A percentile compares a stretch with the other conserved stretches of the same genome.
Evolutionary conservation across 2,329 filamentous ascomycete species (phyloP).

Genomic region (Cryphonectria carpinicola): DNA sequence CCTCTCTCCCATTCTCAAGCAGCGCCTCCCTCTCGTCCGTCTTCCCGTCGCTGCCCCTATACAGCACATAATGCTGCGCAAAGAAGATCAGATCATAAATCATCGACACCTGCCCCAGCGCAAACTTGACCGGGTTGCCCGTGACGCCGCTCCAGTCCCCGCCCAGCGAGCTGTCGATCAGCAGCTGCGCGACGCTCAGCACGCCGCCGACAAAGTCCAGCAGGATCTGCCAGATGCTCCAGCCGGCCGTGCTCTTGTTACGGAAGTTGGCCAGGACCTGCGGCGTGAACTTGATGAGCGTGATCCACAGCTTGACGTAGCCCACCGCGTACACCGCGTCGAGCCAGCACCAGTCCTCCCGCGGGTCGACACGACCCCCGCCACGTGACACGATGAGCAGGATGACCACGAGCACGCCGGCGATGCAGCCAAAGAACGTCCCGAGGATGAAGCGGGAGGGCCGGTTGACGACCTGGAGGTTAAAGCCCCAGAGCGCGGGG

Average conservation of each 20-base stretch:
- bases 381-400: conserved; percentile 49
- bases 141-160: conserved; percentile 88
- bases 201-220: conserved; percentile 82
- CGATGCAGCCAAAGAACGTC: conserved; percentile 69
- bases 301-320: conserved; percentile 88
- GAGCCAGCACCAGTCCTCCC: conserved; percentile 61
- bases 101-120: conserved; percentile 82
- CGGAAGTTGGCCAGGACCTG: conserved; percentile 83
- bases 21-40: conserved; percentile 43
- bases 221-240: conserved; percentile 83
- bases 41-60: conserved; percentile 47
- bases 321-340: conserved; percentile 72
- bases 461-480: conserved; percentile 57
- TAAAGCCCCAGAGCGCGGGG: conserved; percentile 75
- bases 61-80: conserved; percentile 84
- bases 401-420: conserved; percentile 59
- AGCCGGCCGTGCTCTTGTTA: conserved; percentile 83
- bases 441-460: conserved; percentile 66
- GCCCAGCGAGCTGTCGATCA: conserved; percentile 83
- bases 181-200: conserved; percentile 78
- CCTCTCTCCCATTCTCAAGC: conserved; percentile 38
- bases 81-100: conserved; percentile 88
- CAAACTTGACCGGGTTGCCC: conserved; percentile 90
- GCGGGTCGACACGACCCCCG: conserved; percentile 38
- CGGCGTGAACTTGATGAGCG: conserved; percentile 90